phyloP scores from a whole-genome alignment of 2,329 filamentous ascomycete species.

The Penicillium psychrosexuale region DNA sequence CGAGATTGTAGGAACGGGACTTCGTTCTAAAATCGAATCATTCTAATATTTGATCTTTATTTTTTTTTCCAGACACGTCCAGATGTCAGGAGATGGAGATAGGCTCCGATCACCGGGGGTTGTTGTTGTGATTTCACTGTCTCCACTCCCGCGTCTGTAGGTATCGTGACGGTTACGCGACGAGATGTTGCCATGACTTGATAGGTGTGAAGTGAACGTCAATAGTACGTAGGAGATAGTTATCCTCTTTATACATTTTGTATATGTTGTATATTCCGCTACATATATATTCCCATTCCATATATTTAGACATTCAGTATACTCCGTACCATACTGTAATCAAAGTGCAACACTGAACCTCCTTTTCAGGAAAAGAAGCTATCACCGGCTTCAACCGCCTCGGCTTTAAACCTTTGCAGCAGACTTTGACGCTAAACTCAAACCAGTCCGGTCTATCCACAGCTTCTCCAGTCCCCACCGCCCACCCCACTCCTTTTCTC shows the following conservation, averaged over 20 bases:
- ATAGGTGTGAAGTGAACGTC: neutral
- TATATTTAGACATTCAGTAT: too few relatives aligned
- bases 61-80: neutral
- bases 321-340: neutral
- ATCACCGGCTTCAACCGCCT: constrained; percentile 28
- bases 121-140: neutral
- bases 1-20: neutral
- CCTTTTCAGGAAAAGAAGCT: constrained; percentile 9
- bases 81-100: neutral
- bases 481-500: neutral
- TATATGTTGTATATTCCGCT: too few relatives aligned
- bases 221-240: neutral
- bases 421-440: constrained; percentile 13
- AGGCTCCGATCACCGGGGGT: neutral
- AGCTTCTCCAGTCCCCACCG: constrained; percentile 9
- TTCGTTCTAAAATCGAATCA: neutral
- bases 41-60: neutral
- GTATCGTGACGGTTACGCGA: constrained; percentile 1
- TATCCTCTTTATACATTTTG: too few relatives aligned
- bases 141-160: constrained; percentile 1
- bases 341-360: constrained; percentile 9
- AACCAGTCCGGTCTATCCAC: constrained; percentile 1
- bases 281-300: too few relatives aligned
- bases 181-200: neutral
- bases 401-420: constrained; percentile 14